Base-by-base conservation (phyloP, 2,329 filamentous ascomycete genomes). In the Diaporthe sp. region DNA sequence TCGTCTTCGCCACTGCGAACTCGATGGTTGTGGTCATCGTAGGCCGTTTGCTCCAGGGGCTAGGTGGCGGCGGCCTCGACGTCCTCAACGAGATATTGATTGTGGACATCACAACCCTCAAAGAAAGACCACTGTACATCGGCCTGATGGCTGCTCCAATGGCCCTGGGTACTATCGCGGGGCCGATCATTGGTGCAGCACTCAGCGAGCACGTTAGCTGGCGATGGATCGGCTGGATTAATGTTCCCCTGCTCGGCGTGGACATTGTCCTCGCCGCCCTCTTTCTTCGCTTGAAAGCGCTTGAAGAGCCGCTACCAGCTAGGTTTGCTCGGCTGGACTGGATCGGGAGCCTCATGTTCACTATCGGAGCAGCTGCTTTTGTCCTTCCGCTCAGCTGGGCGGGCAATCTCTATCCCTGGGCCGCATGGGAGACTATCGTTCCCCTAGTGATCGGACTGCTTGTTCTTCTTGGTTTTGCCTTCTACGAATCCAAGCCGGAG, bases 381-480 rank as follows among this genome's bases (percentile, higher is more conserved):
- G 74, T 76, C 0, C 53, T 84, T 19, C 82, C 82, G 0, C 71
- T 84, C 8, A 83, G 80, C 70, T 84, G 82, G 82, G 82, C 79
- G 2, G 80, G 79, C 9, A 53, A 78, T 10, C 30, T 83, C 44
- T 84, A 80, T 69, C 73, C 82, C 2, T 83, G 82, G 82, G 66
- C 68, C 0, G 81, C 80, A 0, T 84, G 79, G 78, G 53, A 77
- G 51, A 83, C 83, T 4, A 75, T 84, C 9, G 58, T 83, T 6
- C 81, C 82, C 0, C 39, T 84, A 12, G 27, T 82, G 6, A 66
- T 83, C 22, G 82, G 83, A 3, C 42, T 77, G 1, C 51, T 78
- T 4, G 30, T 81, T 2, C 78, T 83, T 5, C 71, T 77, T 8
- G 51, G 66, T 1, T 84, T 84, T 71, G 79, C 30, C 0, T 44